A percentile compares a stretch with the other conserved stretches of the same genome.
Evolutionary conservation across 768 basidiomycete species (phyloP).

Genomic region (Trametes punicea): DNA sequence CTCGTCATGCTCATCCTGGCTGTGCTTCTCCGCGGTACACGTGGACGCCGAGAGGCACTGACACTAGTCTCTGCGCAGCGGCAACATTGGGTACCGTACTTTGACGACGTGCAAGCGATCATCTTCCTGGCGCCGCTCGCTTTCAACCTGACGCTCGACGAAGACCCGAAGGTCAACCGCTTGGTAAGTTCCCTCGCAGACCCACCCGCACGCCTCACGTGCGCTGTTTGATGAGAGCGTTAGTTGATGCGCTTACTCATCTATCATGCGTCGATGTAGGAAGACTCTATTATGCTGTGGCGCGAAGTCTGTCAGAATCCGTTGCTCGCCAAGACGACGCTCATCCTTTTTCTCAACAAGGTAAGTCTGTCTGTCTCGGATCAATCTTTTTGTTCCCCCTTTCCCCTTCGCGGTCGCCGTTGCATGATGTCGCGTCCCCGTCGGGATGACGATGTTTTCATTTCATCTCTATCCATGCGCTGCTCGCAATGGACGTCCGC

Average conservation of each 20-base stretch:
- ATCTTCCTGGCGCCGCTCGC: constrained; percentile 79
- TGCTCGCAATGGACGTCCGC: too few species aligned
- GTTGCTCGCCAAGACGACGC: constrained; percentile 54
- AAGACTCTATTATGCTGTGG: constrained; percentile 75
- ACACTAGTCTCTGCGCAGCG: constrained; percentile 35
- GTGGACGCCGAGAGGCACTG: background rate
- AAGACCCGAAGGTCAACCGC: constrained; percentile 62
- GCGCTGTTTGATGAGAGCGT: background rate
- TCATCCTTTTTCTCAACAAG: constrained; percentile 81
- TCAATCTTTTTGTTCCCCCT: background rate
- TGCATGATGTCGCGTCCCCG: too few species aligned
- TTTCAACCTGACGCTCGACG: constrained; percentile 69
- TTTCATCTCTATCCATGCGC: too few species aligned
- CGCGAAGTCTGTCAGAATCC: constrained; percentile 63
- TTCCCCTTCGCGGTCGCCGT: too few species aligned
- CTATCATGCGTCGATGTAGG: constrained; percentile 35
- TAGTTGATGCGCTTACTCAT: background rate
- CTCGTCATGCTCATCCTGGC: too few species aligned
- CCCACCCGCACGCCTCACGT: background rate
- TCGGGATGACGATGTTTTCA: too few species aligned
- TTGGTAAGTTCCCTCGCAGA: constrained; percentile 38
- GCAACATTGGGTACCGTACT: constrained; percentile 71
- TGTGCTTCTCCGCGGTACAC: too few species aligned
- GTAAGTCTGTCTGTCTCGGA: too few species aligned
- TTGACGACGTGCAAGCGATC: constrained; percentile 78